A percentile compares a stretch with the other conserved stretches of the same genome.
phyloP scores from a whole-genome alignment of 75 land plant genomes.

The Cryptomeria japonica region DNA sequence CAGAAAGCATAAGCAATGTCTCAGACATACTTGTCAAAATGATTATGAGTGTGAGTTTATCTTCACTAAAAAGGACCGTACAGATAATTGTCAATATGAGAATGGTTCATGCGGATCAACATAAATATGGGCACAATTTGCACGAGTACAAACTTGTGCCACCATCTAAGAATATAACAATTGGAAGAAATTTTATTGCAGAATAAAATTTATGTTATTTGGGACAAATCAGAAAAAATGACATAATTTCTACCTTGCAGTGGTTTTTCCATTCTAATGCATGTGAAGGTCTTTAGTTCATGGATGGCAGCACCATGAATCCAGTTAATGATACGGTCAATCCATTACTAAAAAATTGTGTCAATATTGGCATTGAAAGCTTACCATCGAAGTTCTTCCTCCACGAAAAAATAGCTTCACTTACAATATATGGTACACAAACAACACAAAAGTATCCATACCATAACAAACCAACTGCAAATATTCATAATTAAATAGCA shows the following conservation, averaged over 20 bases:
- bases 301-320: neutral
- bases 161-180: neutral
- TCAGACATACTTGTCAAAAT: neutral
- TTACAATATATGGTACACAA: neutral
- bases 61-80: neutral
- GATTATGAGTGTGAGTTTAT: no score
- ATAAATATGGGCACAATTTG: neutral
- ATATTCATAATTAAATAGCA: no score
- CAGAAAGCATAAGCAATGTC: neutral
- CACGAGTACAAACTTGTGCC: neutral
- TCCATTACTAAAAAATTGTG: neutral
- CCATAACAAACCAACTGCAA: neutral
- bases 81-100: neutral
- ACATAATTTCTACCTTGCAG: neutral
- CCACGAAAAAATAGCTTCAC: neutral
- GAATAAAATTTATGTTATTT: neutral
- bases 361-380: neutral
- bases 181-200: neutral
- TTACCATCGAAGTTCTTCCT: neutral
- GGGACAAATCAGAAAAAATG: neutral
- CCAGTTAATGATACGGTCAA: neutral
- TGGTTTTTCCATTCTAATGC: neutral
- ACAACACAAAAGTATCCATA: neutral
- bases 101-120: neutral
- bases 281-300: neutral